phyloP scores from a whole-genome alignment of 2,329 filamentous ascomycete species.

The Teratosphaeriaceae sp. region DNA sequence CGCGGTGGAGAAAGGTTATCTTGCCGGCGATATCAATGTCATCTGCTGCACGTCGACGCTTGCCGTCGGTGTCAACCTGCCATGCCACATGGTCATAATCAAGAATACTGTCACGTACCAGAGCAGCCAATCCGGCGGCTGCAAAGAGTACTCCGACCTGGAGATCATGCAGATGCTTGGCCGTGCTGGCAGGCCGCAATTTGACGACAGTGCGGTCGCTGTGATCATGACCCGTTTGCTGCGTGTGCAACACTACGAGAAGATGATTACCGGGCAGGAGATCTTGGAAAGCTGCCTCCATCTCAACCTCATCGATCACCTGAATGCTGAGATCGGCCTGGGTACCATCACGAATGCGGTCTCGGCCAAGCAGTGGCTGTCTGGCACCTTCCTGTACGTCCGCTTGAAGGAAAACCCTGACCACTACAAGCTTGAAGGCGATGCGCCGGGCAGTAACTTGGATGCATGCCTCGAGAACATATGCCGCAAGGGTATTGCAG shows the following conservation, averaged over 20 bases:
- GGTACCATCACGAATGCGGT: slow-evolving; percentile 60
- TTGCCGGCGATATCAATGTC: slow-evolving; percentile 65
- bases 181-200: slow-evolving; percentile 75
- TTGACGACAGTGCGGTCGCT: slow-evolving; percentile 67
- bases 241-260: slow-evolving; percentile 61
- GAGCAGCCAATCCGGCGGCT: slow-evolving; percentile 28
- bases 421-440: slow-evolving; percentile 60
- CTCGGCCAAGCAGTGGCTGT: slow-evolving; percentile 67
- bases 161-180: slow-evolving; percentile 91
- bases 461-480: slow-evolving; percentile 64
- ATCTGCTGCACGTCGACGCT: slow-evolving; percentile 86
- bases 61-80: slow-evolving; percentile 76
- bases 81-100: slow-evolving; percentile 74
- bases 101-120: slow-evolving; percentile 70
- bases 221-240: slow-evolving; percentile 71
- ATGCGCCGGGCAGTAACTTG: slow-evolving; percentile 42
- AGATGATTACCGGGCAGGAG: slow-evolving; percentile 66
- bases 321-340: slow-evolving; percentile 77
- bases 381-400: slow-evolving; percentile 70
- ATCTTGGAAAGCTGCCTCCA: slow-evolving; percentile 73
- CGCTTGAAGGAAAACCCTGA: slow-evolving; percentile 63
- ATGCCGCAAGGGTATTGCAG: slow-evolving; percentile 60
- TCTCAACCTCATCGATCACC: slow-evolving; percentile 69
- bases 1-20: slow-evolving; percentile 60
- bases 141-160: slow-evolving; percentile 68